A percentile compares a stretch with the other conserved stretches of the same genome.
phyloP scores from a whole-genome alignment of 306 rosid genomes.

The Hylodesmum podocarpum region DNA sequence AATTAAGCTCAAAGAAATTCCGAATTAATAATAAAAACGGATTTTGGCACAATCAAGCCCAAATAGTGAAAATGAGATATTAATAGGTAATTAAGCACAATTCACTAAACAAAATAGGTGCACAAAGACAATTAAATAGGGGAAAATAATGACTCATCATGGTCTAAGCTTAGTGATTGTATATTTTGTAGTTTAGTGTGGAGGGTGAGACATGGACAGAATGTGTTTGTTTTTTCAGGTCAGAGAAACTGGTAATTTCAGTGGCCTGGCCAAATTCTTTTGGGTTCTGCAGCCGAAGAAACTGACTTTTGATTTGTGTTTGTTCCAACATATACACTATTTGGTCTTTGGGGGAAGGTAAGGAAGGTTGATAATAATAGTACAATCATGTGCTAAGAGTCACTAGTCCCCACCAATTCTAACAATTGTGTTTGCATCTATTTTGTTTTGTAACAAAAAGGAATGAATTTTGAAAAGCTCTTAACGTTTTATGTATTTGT shows the following conservation, averaged over 20 bases:
- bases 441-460: not conserved
- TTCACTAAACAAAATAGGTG: too few relatives aligned
- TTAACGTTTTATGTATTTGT: not conserved
- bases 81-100: too few relatives aligned
- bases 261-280: constrained; percentile 29
- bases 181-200: constrained; percentile 29
- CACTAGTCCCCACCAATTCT: constrained; percentile 2
- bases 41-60: too few relatives aligned
- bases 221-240: constrained; percentile 26
- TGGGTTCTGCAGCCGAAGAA: constrained; percentile 39
- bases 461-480: not conserved
- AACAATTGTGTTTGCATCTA: not conserved
- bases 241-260: constrained; percentile 19
- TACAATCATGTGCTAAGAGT: not conserved
- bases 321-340: constrained; percentile 8
- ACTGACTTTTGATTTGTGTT: constrained; percentile 30
- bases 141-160: too few relatives aligned
- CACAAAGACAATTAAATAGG: too few relatives aligned
- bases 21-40: too few relatives aligned
- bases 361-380: constrained; percentile 14
- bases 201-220: constrained; percentile 32
- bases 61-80: too few relatives aligned
- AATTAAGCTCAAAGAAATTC: too few relatives aligned
- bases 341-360: not conserved
- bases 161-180: constrained; percentile 6